These are phyloP conservation scores for Holtermannia corniformis DNA, from an alignment of 768 basidiomycete species.

Conservation along the genomic window DNA sequence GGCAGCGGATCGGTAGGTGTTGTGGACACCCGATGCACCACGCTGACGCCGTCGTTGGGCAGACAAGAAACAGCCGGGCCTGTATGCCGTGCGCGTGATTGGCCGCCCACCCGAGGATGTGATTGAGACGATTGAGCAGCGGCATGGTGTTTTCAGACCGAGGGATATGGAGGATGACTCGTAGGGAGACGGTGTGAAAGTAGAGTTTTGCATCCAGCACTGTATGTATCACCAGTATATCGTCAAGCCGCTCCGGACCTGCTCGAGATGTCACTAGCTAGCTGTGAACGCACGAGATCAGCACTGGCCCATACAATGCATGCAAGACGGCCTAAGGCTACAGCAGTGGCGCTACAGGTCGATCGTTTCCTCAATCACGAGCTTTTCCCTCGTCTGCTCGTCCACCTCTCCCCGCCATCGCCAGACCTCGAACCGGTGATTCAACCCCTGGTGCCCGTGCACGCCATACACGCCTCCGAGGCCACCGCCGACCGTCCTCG, in stretches of 20 bases:
- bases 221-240: no score
- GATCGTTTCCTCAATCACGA: conserved; percentile 24
- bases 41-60: no score
- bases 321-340: not conserved
- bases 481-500: conserved; percentile 72
- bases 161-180: conserved; percentile 30
- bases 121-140: conserved; percentile 27
- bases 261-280: no score
- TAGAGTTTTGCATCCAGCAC: no score
- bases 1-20: conserved; percentile 81
- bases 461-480: conserved; percentile 66
- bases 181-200: no score
- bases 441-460: conserved; percentile 72
- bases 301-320: no score
- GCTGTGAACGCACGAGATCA: not conserved
- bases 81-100: conserved; percentile 73
- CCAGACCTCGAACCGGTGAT: conserved; percentile 73
- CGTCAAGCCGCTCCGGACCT: no score
- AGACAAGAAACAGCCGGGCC: conserved; percentile 85
- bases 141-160: conserved; percentile 29
- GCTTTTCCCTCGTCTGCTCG: conserved; percentile 12
- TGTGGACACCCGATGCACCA: no score
- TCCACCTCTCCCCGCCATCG: conserved; percentile 47
- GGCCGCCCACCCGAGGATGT: conserved; percentile 38
- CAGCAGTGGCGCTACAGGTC: conserved; percentile 15